Conservation (phyloP, 2,329 filamentous ascomycete genomes). For the Cladobotryum protrusum region DNA sequence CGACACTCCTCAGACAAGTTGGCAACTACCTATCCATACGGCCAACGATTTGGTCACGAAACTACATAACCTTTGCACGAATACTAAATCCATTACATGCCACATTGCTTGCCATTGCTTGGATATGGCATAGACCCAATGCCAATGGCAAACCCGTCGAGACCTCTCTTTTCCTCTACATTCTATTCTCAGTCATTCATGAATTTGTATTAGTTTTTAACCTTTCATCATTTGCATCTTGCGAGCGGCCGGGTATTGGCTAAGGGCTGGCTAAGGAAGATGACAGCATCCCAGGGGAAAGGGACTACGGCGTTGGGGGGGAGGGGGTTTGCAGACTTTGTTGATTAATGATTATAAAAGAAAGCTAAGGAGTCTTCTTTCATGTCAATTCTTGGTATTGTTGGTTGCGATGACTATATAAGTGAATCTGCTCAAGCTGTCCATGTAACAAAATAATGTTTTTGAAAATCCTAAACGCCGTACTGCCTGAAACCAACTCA, state of each 20-base stretch:
- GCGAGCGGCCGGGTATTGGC: slow-evolving; percentile 14
- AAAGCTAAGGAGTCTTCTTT: slow-evolving; percentile 3
- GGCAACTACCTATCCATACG: too few relatives aligned
- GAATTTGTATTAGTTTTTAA: slow-evolving; percentile 14
- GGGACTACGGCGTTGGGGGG: slow-evolving; percentile 16
- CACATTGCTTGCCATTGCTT: too few relatives aligned
- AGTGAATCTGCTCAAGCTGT: too few relatives aligned
- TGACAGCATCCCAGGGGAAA: slow-evolving; percentile 15
- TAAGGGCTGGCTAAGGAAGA: slow-evolving; percentile 10
- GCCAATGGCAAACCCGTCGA: too few relatives aligned
- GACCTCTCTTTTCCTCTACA: not conserved
- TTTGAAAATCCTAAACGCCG: slow-evolving; percentile 3
- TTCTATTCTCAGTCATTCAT: slow-evolving; percentile 6
- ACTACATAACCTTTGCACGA: too few relatives aligned
- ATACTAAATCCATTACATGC: too few relatives aligned
- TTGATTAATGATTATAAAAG: slow-evolving; percentile 20
- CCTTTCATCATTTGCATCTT: slow-evolving; percentile 12
- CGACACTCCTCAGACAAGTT: too few relatives aligned
- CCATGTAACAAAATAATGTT: not conserved
- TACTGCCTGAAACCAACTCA: not conserved
- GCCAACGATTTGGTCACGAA: too few relatives aligned
- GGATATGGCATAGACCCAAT: too few relatives aligned
- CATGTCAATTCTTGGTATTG: not conserved
- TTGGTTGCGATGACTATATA: too few relatives aligned
- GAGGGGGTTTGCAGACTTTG: slow-evolving; percentile 10